Percentiles rank a stretch among this genome's conserved stretches.
Evolutionary conservation across 164 flowering plant genomes (phyloP).

Genomic region (Pachysandra terminalis): DNA sequence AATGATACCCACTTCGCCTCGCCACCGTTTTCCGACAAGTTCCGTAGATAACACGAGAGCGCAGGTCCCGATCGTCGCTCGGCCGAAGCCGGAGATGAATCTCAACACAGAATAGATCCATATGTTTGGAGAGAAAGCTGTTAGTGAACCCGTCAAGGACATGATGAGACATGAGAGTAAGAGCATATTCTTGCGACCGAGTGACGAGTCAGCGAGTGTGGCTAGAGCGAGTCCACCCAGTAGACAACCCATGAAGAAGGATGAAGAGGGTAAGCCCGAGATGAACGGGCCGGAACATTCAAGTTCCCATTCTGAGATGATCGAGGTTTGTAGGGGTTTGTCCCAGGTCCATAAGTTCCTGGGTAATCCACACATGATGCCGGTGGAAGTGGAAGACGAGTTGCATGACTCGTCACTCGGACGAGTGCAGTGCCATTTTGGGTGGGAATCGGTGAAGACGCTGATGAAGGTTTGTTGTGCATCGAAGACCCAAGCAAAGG

Average conservation of each 20-base stretch:
- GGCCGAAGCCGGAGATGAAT: slow-evolving; percentile 52
- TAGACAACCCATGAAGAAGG: slow-evolving; percentile 66
- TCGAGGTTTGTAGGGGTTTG: slow-evolving; percentile 24
- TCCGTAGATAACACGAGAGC: slow-evolving; percentile 58
- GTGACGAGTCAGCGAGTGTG: slow-evolving; percentile 58
- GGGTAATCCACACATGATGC: slow-evolving; percentile 37
- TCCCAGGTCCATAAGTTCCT: slow-evolving; percentile 56
- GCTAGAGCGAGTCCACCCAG: slow-evolving; percentile 54
- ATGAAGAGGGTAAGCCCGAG: slow-evolving; percentile 52
- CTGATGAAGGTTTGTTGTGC: slow-evolving; percentile 67
- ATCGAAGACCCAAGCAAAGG: slow-evolving; percentile 58
- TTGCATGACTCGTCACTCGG: slow-evolving; percentile 4
- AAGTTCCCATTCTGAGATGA: slow-evolving; percentile 57
- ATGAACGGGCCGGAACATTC: slow-evolving; percentile 40
- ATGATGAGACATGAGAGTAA: slow-evolving; percentile 44
- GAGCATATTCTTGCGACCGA: slow-evolving; percentile 66
- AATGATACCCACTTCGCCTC: slow-evolving; percentile 46
- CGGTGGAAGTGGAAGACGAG: slow-evolving; percentile 15
- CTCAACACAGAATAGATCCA: slow-evolving; percentile 56
- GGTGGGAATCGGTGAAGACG: slow-evolving; percentile 52
- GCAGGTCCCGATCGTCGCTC: slow-evolving; percentile 54
- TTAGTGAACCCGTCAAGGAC: slow-evolving; percentile 33
- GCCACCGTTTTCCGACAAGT: slow-evolving; percentile 57
- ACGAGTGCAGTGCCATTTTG: slow-evolving; percentile 50
- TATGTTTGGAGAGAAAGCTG: slow-evolving; percentile 42